Percentiles rank a stretch among this genome's conserved stretches.
Evolutionary conservation across 139 green algal species (phyloP).

Genomic region (Ettlia oleoabundans): DNA sequence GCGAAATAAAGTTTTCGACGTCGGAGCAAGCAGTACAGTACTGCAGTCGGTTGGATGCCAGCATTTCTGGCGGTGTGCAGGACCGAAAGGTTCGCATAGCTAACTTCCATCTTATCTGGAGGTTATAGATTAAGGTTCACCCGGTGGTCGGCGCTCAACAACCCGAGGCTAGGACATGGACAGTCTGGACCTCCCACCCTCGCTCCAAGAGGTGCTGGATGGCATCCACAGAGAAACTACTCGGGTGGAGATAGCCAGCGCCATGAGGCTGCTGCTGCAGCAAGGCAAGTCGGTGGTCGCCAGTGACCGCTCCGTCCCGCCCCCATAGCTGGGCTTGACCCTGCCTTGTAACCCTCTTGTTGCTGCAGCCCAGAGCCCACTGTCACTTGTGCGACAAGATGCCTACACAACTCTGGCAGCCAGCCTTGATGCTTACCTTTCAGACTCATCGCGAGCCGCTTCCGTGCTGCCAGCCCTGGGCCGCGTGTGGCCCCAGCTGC

Average conservation of each 20-base stretch:
- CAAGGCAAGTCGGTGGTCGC: constrained; percentile 4
- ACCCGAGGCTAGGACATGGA: neutral
- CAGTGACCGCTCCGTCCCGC: neutral
- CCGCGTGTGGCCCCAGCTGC: constrained; percentile 20
- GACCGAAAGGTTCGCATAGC: too few species aligned
- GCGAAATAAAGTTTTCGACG: too few species aligned
- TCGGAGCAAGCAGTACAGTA: too few species aligned
- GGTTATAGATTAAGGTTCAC: too few species aligned
- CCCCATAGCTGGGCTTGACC: neutral
- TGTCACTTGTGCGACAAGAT: constrained; percentile 27
- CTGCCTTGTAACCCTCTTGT: neutral
- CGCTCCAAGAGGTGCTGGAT: neutral
- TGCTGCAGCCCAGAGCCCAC: constrained; percentile 29
- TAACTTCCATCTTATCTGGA: neutral
- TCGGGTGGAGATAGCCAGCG: neutral
- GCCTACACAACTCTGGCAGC: constrained; percentile 12
- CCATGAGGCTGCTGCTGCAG: constrained; percentile 6
- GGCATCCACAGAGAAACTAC: neutral
- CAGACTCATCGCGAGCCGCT: neutral
- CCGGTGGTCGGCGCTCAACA: neutral
- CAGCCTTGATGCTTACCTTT: constrained; percentile 5
- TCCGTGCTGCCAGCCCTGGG: constrained; percentile 21
- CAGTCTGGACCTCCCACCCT: neutral
- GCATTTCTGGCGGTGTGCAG: too few species aligned
- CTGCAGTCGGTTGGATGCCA: too few species aligned